Percentiles rank a stretch among this genome's conserved stretches.
These are phyloP conservation scores for Primulina eburnea DNA, from an alignment of 257 asterid species.

Conservation along the genomic window DNA sequence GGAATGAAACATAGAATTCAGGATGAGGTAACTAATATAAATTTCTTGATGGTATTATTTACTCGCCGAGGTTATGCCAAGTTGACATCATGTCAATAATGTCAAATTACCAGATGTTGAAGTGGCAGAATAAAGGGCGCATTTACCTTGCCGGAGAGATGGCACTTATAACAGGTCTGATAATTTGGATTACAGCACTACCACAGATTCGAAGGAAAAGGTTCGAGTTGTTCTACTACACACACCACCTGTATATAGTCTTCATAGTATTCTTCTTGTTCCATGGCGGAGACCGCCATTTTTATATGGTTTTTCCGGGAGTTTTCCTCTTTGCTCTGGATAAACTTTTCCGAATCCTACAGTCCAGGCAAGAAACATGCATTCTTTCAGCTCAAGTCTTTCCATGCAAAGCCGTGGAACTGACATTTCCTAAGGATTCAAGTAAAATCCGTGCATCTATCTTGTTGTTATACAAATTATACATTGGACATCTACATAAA, in stretches of 20 bases:
- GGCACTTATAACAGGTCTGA: conserved; percentile 46
- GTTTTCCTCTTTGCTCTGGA: conserved; percentile 67
- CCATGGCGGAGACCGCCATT: conserved; percentile 91
- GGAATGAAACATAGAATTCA: conserved; percentile 58
- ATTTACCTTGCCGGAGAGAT: conserved; percentile 89
- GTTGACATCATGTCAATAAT: neutral
- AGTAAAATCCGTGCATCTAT: conserved; percentile 34
- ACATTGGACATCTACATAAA: neutral
- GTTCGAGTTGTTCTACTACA: conserved; percentile 63
- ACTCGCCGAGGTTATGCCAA: neutral
- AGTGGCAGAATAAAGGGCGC: conserved; percentile 75
- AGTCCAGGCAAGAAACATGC: conserved; percentile 70
- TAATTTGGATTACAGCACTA: conserved; percentile 68
- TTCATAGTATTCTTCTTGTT: conserved; percentile 70
- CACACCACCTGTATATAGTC: conserved; percentile 67
- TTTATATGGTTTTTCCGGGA: conserved; percentile 73
- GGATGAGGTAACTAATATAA: conserved; percentile 53
- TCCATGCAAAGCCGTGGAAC: conserved; percentile 69
- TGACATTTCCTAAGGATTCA: conserved; percentile 76
- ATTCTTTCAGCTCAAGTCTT: conserved; percentile 65
- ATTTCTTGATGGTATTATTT: neutral
- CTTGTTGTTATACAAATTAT: neutral
- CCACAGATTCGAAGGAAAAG: conserved; percentile 69
- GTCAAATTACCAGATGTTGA: conserved; percentile 63
- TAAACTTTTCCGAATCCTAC: conserved; percentile 57